Conservation (phyloP, 2,329 filamentous ascomycete species). For the Aspergillus fructus region DNA sequence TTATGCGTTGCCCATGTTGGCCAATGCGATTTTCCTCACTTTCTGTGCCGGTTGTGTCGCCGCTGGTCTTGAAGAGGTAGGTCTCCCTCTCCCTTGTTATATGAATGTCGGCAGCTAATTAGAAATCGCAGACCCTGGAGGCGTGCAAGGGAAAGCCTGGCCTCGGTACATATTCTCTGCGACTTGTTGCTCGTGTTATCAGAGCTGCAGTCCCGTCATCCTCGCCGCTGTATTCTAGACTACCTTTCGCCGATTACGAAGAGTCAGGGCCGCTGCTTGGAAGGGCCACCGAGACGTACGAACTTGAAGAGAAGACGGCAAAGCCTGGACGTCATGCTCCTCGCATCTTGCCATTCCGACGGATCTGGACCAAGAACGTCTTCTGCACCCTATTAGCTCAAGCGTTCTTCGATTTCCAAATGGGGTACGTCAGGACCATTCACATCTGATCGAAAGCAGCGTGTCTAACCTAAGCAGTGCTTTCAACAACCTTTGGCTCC, state of each 20-base stretch:
- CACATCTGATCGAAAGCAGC: neutral
- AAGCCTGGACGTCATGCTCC: slow-evolving; percentile 39
- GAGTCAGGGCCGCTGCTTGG: slow-evolving; percentile 35
- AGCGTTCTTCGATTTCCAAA: slow-evolving; percentile 71
- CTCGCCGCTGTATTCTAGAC: slow-evolving; percentile 32
- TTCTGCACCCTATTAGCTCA: slow-evolving; percentile 60
- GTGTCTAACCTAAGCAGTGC: slow-evolving; percentile 48
- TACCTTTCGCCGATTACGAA: slow-evolving; percentile 37
- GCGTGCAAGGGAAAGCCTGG: slow-evolving; percentile 50
- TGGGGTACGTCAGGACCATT: slow-evolving; percentile 41
- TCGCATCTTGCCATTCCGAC: slow-evolving; percentile 47
- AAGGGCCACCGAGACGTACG: slow-evolving; percentile 34
- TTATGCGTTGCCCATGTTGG: slow-evolving; percentile 67
- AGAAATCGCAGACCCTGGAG: slow-evolving; percentile 45
- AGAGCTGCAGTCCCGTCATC: slow-evolving; percentile 28
- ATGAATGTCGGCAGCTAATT: slow-evolving; percentile 7
- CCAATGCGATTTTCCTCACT: slow-evolving; percentile 61
- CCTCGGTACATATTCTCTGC: slow-evolving; percentile 36
- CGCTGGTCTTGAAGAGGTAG: slow-evolving; percentile 64
- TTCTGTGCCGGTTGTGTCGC: slow-evolving; percentile 57
- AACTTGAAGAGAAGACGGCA: slow-evolving; percentile 36
- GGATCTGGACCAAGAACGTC: slow-evolving; percentile 57
- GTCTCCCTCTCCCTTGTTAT: neutral
- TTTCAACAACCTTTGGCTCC: slow-evolving; percentile 74
- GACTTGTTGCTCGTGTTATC: slow-evolving; percentile 27